Conservation (phyloP, 169 alveolate genomes). For the Plasmodium billcollinsi region DNA sequence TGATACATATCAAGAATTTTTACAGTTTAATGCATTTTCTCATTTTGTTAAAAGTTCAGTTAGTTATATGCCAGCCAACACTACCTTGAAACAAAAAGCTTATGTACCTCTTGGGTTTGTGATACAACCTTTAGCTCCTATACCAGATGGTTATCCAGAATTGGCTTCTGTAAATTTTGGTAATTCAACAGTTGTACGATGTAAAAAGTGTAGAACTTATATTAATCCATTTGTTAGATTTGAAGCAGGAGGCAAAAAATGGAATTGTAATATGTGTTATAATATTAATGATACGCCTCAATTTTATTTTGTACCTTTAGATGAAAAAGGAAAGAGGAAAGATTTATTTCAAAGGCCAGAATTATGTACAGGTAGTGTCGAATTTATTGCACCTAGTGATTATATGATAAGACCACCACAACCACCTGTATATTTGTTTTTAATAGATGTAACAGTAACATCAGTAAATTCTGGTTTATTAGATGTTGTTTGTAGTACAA, state of each 20-base stretch:
- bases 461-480: slow-evolving; percentile 94
- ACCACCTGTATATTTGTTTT: slow-evolving; percentile 95
- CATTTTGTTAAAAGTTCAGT: slow-evolving; percentile 77
- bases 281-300: slow-evolving; percentile 93
- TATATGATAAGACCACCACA: slow-evolving; percentile 97
- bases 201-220: slow-evolving; percentile 94
- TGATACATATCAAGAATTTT: slow-evolving; percentile 71
- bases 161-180: slow-evolving; percentile 92
- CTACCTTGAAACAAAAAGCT: slow-evolving; percentile 87
- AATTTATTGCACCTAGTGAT: slow-evolving; percentile 96
- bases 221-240: slow-evolving; percentile 97
- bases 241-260: slow-evolving; percentile 95
- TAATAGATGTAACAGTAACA: slow-evolving; percentile 92
- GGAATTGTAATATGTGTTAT: slow-evolving; percentile 98
- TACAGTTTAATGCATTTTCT: slow-evolving; percentile 75
- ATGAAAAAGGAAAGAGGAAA: slow-evolving; percentile 88
- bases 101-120: slow-evolving; percentile 87
- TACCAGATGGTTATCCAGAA: slow-evolving; percentile 89
- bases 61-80: slow-evolving; percentile 81
- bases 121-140: slow-evolving; percentile 89
- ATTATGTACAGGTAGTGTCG: slow-evolving; percentile 94
- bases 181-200: slow-evolving; percentile 91
- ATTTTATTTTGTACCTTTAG: slow-evolving; percentile 87
- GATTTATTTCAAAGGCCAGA: slow-evolving; percentile 93
- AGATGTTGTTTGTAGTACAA: slow-evolving; percentile 89